phyloP scores from a whole-genome alignment of 768 basidiomycete species.

The Boletales sp. region DNA sequence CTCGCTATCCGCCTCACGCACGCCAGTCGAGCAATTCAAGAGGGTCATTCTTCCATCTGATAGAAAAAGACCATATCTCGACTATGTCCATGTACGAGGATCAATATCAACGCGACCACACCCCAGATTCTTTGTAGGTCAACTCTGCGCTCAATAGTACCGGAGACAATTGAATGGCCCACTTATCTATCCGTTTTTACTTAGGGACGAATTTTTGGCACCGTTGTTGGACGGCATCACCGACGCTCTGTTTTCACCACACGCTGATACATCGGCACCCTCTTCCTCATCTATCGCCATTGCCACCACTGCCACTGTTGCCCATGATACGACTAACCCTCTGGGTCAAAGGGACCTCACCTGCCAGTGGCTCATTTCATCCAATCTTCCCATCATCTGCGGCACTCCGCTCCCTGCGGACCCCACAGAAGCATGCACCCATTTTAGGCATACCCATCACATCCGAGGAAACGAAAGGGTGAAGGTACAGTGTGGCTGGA shows the following conservation, averaged over 20 bases:
- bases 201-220: slow-evolving; percentile 13
- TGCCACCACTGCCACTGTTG: not conserved
- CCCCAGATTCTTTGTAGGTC: slow-evolving; percentile 11
- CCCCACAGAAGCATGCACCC: slow-evolving; percentile 1
- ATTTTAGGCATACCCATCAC: slow-evolving; percentile 11
- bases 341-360: not conserved
- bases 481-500: slow-evolving; percentile 9
- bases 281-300: not conserved
- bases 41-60: too few relatives aligned
- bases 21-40: not conserved
- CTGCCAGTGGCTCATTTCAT: slow-evolving; percentile 11
- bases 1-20: too few relatives aligned
- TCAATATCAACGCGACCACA: not conserved
- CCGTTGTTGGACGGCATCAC: slow-evolving; percentile 7
- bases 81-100: slow-evolving; percentile 2
- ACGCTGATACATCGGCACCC: not conserved
- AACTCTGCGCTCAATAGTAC: not conserved
- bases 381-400: not conserved
- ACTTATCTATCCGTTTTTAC: not conserved
- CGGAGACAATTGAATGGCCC: too few relatives aligned
- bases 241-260: not conserved
- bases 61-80: too few relatives aligned
- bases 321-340: not conserved
- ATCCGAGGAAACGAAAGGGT: slow-evolving; percentile 18
- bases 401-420: slow-evolving; percentile 2